Percentiles rank a stretch among this genome's conserved stretches.
Evolutionary conservation across 2,329 filamentous ascomycete species (phyloP).

Genomic region (Pseudonectria foliicola): DNA sequence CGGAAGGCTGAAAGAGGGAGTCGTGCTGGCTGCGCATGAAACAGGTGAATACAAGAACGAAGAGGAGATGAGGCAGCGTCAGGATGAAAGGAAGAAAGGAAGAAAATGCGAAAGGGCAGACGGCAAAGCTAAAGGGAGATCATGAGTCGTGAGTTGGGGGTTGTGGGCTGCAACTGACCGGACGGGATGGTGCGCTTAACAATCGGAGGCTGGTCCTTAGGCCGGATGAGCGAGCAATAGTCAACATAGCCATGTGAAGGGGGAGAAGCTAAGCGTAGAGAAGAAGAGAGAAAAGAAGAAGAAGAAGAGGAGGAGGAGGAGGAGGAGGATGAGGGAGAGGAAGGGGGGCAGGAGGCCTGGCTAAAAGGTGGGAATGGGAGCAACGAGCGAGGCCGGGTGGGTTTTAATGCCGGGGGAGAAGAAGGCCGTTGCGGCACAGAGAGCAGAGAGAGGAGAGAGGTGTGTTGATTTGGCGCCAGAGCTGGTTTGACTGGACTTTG

Average conservation of each 20-base stretch:
- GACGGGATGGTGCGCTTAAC: slow-evolving; percentile 19
- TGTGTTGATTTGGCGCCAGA: too few relatives aligned
- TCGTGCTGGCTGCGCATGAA: too few relatives aligned
- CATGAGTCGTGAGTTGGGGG: neutral
- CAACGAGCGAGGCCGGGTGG: too few relatives aligned
- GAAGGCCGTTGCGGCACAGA: too few relatives aligned
- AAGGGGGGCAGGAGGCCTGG: slow-evolving; percentile 3
- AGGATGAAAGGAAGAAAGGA: slow-evolving; percentile 1
- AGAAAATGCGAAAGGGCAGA: slow-evolving; percentile 2
- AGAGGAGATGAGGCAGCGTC: neutral
- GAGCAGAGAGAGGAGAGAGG: too few relatives aligned
- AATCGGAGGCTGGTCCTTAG: slow-evolving; percentile 29
- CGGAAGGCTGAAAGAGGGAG: too few relatives aligned
- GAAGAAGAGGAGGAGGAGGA: slow-evolving; percentile 3
- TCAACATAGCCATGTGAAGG: slow-evolving; percentile 27
- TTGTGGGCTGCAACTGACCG: slow-evolving; percentile 11
- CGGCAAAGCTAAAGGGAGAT: neutral
- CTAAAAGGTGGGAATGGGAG: too few relatives aligned
- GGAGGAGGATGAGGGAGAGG: slow-evolving; percentile 4
- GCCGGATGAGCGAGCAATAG: slow-evolving; percentile 25
- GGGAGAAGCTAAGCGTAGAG: slow-evolving; percentile 1
- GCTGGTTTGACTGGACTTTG: too few relatives aligned
- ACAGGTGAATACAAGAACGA: slow-evolving; percentile 6
- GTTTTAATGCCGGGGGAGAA: too few relatives aligned
- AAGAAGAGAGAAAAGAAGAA: slow-evolving; percentile 4